Conservation (phyloP, 441 rosid genomes). For the Pelargonium citronellum region DNA sequence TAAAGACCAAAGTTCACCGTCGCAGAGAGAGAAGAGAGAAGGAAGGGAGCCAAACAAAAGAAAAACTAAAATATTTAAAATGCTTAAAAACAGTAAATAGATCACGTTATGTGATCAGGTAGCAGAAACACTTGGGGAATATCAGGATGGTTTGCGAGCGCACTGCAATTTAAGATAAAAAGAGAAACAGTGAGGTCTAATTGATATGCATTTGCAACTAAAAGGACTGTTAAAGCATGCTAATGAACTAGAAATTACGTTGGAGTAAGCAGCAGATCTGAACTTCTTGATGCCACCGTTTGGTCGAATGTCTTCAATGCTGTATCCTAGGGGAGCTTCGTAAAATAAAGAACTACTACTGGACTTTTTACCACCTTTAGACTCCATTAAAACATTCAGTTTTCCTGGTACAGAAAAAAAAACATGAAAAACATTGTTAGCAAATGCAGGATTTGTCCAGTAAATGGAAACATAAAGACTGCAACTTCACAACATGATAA, state of each 20-base stretch:
- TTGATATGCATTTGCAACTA: background rate
- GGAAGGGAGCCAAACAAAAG: constrained; percentile 19
- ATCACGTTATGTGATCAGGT: background rate
- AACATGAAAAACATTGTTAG: background rate
- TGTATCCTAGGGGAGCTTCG: constrained; percentile 78
- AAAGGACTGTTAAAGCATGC: background rate
- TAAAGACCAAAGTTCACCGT: constrained; percentile 8
- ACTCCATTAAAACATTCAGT: constrained; percentile 76
- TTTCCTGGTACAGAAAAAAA: constrained; percentile 25
- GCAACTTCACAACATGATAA: background rate
- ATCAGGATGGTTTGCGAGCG: constrained; percentile 69
- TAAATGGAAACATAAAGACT: background rate
- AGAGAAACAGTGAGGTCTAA: background rate
- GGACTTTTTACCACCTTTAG: constrained; percentile 62
- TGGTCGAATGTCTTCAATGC: constrained; percentile 77
- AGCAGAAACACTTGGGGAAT: constrained; percentile 10
- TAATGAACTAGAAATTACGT: constrained; percentile 33
- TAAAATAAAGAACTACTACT: constrained; percentile 42
- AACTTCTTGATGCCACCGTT: constrained; percentile 77
- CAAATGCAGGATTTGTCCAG: background rate
- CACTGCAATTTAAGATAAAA: constrained; percentile 36
- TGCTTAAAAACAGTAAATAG: background rate
- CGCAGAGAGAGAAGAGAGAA: constrained; percentile 24
- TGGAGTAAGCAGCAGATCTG: constrained; percentile 57
- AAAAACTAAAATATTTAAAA: constrained; percentile 18